Conservation (phyloP, 169 alveolate genomes). For the Cryptosporidium bovis region DNA sequence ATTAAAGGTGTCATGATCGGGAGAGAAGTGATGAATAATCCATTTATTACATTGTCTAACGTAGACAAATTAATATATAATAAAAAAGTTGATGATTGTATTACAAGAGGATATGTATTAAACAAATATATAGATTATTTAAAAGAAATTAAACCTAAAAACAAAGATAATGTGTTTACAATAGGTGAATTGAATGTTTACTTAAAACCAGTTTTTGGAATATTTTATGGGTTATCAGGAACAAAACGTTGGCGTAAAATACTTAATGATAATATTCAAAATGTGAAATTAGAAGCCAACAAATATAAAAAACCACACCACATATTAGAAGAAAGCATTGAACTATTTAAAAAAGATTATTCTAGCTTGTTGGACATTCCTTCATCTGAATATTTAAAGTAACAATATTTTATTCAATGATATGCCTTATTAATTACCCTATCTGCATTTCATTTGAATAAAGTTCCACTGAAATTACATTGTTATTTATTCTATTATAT, state of each 20-base stretch:
- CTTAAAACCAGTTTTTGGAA: conserved; percentile 85
- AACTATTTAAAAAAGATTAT: conserved; percentile 14
- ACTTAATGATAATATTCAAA: neutral
- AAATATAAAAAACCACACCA: neutral
- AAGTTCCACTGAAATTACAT: neutral
- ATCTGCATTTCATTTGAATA: no score
- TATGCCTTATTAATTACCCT: no score
- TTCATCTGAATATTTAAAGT: conserved; percentile 2
- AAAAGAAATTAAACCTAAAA: conserved; percentile 38
- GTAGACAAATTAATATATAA: conserved; percentile 83
- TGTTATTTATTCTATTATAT: neutral
- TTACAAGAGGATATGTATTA: conserved; percentile 80
- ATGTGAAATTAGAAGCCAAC: neutral
- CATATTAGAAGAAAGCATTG: neutral
- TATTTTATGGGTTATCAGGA: conserved; percentile 85
- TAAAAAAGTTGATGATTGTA: conserved; percentile 46
- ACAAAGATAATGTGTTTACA: conserved; percentile 19
- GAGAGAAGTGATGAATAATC: conserved; percentile 86
- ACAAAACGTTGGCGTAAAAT: conserved; percentile 50
- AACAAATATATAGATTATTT: conserved; percentile 70
- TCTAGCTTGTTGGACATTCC: conserved; percentile 1
- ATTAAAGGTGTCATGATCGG: conserved; percentile 87
- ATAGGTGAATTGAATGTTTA: conserved; percentile 42
- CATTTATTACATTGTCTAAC: conserved; percentile 78
- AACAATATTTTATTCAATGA: neutral